phyloP scores from a whole-genome alignment of 805 yeast genomes.

The Teunomyces atbi region DNA sequence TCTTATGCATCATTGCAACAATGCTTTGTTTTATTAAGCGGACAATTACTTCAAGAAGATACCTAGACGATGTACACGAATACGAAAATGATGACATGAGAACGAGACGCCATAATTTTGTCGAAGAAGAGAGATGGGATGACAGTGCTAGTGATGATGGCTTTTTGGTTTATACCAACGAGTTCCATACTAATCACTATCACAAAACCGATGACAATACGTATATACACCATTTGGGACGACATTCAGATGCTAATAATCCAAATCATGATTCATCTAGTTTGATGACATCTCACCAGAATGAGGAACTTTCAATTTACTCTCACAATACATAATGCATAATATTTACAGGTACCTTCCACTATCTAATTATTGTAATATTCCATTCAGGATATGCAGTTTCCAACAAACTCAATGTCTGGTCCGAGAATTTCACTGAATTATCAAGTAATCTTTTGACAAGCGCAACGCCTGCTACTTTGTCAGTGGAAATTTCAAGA shows the following conservation, averaged over 20 bases:
- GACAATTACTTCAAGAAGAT: conserved; percentile 52
- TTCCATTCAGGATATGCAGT: background rate
- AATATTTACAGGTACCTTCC: conserved; percentile 5
- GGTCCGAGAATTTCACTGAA: conserved; percentile 6
- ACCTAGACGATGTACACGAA: conserved; percentile 30
- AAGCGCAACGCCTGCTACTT: background rate
- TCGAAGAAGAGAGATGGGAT: conserved; percentile 12
- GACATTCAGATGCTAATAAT: background rate
- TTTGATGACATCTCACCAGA: background rate
- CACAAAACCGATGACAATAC: background rate
- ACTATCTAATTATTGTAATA: conserved; percentile 4
- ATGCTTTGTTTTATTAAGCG: conserved; percentile 72
- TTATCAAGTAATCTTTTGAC: conserved; percentile 4
- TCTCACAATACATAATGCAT: background rate
- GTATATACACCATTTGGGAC: background rate
- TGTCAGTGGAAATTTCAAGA: conserved; percentile 7
- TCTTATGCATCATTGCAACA: conserved; percentile 62
- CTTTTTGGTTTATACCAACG: conserved; percentile 42
- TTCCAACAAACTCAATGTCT: conserved; percentile 4
- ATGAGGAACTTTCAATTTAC: background rate
- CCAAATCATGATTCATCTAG: background rate
- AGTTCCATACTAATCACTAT: conserved; percentile 29
- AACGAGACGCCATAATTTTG: conserved; percentile 14
- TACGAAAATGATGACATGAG: conserved; percentile 37
- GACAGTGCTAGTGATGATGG: conserved; percentile 41